Conservation (phyloP, 2,329 filamentous ascomycete genomes). For the Microsporum canis region DNA sequence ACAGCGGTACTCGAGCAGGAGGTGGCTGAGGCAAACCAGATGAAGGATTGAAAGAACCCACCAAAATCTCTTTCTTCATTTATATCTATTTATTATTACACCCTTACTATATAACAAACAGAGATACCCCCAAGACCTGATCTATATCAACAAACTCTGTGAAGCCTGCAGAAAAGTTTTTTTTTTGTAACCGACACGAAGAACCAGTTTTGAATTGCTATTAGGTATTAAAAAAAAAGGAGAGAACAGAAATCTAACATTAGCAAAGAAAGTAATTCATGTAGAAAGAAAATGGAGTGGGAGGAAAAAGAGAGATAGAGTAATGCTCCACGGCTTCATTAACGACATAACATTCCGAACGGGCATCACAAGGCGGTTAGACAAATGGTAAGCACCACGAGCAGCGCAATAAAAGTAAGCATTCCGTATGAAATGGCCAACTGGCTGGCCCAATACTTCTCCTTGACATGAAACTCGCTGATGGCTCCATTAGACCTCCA, state of each 20-base stretch:
- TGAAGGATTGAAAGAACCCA: not conserved
- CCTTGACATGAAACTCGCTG: constrained; percentile 13
- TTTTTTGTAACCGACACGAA: not conserved
- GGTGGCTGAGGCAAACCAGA: not conserved
- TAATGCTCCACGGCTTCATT: not conserved
- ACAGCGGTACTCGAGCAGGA: constrained; percentile 14
- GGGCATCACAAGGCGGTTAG: not conserved
- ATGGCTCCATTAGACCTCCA: constrained; percentile 12
- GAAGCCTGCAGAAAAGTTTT: not conserved
- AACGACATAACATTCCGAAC: not conserved
- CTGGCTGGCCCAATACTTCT: constrained; percentile 10
- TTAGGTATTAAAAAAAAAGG: not conserved
- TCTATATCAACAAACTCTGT: not conserved
- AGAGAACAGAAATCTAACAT: not conserved
- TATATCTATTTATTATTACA: not conserved
- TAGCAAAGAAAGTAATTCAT: not conserved
- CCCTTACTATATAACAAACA: not conserved
- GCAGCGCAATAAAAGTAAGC: constrained; percentile 5
- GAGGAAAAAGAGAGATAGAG: not conserved
- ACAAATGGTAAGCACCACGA: constrained; percentile 9
- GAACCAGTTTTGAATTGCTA: not conserved
- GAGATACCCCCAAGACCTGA: not conserved
- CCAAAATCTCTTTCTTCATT: not conserved
- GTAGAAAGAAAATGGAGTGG: not conserved
- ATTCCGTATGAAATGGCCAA: constrained; percentile 3